Conservation (phyloP, 306 rosid species). For the Vigna hirtella region DNA sequence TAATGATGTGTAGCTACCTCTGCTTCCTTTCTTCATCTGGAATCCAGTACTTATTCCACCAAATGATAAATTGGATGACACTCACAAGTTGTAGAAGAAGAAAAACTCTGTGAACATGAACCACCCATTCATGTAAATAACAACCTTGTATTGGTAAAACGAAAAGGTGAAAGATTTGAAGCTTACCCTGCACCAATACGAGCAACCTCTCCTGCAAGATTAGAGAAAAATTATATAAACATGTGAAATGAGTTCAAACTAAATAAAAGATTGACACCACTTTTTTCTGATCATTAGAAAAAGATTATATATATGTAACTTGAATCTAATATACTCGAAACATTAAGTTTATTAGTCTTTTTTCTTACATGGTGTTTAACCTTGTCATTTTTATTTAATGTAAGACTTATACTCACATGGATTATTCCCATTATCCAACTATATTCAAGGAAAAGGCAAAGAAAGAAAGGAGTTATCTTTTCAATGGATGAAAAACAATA, state of each 20-base stretch:
- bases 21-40: conserved; percentile 69
- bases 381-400: too few relatives aligned
- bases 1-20: conserved; percentile 66
- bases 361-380: too few relatives aligned
- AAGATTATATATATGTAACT: too few relatives aligned
- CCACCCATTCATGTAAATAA: conserved; percentile 14
- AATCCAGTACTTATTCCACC: conserved; percentile 94
- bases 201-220: conserved; percentile 82
- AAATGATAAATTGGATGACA: conserved; percentile 78
- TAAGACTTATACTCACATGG: too few relatives aligned
- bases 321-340: too few relatives aligned
- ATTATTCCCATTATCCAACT: conserved; percentile 9
- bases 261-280: too few relatives aligned
- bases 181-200: conserved; percentile 87
- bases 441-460: background rate
- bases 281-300: too few relatives aligned
- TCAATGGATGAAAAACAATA: background rate
- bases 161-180: conserved; percentile 33
- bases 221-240: too few relatives aligned
- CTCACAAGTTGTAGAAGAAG: conserved; percentile 73
- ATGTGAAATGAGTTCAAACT: too few relatives aligned
- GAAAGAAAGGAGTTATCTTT: background rate
- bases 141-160: background rate
- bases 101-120: conserved; percentile 46
- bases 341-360: too few relatives aligned